phyloP scores from a whole-genome alignment of 116 monocot species.

The Zostera marina region DNA sequence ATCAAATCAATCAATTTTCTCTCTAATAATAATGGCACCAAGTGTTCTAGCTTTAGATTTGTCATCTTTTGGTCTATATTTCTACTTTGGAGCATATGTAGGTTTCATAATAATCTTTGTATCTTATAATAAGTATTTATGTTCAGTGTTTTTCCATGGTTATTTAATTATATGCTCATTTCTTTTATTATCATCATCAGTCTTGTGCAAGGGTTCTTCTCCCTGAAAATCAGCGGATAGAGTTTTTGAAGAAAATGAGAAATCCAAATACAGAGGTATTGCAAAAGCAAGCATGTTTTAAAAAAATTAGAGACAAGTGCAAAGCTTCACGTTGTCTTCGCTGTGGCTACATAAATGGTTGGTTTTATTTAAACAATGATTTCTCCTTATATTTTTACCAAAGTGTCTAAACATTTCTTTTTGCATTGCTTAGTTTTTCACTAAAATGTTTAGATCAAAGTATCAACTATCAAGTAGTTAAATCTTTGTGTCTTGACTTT shows the following conservation, averaged over 20 bases:
- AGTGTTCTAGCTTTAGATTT: neutral
- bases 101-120: too few relatives aligned
- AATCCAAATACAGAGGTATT: constrained; percentile 49
- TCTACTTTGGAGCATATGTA: too few relatives aligned
- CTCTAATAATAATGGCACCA: neutral
- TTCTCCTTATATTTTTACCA: neutral
- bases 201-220: constrained; percentile 74
- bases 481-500: too few relatives aligned
- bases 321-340: constrained; percentile 33
- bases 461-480: too few relatives aligned
- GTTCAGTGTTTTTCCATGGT: neutral
- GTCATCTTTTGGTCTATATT: neutral
- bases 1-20: constrained; percentile 2
- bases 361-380: neutral
- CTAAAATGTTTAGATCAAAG: too few relatives aligned
- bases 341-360: constrained; percentile 72
- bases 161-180: neutral
- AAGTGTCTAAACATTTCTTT: too few relatives aligned
- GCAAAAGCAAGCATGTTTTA: constrained; percentile 40
- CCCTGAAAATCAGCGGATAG: constrained; percentile 27
- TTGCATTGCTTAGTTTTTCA: too few relatives aligned
- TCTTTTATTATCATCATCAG: constrained; percentile 12
- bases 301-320: constrained; percentile 75
- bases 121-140: neutral
- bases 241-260: constrained; percentile 65